Conservation (phyloP, 2,329 filamentous ascomycete species). For the Didymella arachidicola region DNA sequence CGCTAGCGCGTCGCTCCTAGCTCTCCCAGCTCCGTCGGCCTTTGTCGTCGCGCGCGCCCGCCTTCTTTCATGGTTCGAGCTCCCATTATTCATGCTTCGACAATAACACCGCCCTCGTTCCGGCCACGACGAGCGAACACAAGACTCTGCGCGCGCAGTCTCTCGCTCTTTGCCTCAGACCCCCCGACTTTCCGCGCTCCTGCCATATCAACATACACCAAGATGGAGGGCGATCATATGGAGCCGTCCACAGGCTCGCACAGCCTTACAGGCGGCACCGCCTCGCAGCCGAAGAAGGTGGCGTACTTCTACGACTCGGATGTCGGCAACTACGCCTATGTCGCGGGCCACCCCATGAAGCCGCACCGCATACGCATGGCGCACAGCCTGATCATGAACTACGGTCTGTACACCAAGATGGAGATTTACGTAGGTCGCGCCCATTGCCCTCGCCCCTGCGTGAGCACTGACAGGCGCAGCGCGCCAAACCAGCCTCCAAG, state of each 20-base stretch:
- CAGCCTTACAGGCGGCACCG: constrained; percentile 33
- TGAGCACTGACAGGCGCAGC: constrained; percentile 29
- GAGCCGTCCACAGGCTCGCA: constrained; percentile 19
- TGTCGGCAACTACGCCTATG: constrained; percentile 97
- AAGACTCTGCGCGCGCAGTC: background rate
- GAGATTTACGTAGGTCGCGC: constrained; percentile 68
- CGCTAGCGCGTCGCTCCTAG: constrained; percentile 13
- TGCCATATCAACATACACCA: background rate
- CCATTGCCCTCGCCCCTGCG: background rate
- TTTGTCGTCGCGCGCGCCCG: constrained; percentile 13
- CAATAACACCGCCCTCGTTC: background rate
- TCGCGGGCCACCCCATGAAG: constrained; percentile 74
- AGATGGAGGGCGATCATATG: constrained; percentile 31
- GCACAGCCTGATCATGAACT: constrained; percentile 73
- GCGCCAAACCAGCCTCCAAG: constrained; percentile 63
- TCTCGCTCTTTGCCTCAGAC: background rate
- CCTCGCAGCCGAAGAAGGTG: constrained; percentile 71
- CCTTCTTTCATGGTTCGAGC: constrained; percentile 1
- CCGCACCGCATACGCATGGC: constrained; percentile 73
- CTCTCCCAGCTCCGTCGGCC: constrained; percentile 14
- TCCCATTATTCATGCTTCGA: constrained; percentile 10
- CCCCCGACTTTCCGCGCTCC: background rate
- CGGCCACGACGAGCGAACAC: background rate
- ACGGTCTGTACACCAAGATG: constrained; percentile 76
- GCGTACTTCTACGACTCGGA: constrained; percentile 99